Evolutionary conservation across 106 monocot genomes (phyloP).

Genomic region (Allium fistulosum): DNA sequence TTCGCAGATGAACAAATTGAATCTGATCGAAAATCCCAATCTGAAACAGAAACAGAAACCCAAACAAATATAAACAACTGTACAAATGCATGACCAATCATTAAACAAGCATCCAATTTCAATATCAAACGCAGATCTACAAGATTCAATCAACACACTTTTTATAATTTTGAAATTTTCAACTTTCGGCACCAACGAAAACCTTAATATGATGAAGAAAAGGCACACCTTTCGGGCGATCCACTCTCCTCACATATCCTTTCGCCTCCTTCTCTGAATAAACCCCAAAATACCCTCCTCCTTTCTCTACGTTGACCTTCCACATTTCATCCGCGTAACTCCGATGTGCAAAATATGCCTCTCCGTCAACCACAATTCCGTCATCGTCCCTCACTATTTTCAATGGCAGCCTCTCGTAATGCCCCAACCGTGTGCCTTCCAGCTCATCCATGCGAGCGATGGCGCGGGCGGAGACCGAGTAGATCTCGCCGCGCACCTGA

Average conservation of each 20-base stretch:
- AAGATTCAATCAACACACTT: too few relatives aligned
- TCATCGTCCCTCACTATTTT: neutral
- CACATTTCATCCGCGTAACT: constrained; percentile 61
- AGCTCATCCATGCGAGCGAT: constrained; percentile 62
- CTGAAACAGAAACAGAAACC: too few relatives aligned
- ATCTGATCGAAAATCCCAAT: too few relatives aligned
- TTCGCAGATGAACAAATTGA: too few relatives aligned
- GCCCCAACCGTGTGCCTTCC: constrained; percentile 50
- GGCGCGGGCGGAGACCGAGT: constrained; percentile 38
- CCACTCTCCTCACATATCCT: constrained; percentile 69
- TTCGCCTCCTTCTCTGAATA: constrained; percentile 50
- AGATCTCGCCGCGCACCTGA: constrained; percentile 55
- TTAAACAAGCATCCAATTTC: too few relatives aligned
- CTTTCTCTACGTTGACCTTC: constrained; percentile 48
- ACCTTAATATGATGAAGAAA: constrained; percentile 76
- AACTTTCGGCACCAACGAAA: neutral
- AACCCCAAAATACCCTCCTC: constrained; percentile 10
- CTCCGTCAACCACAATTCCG: constrained; percentile 8
- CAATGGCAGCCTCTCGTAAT: constrained; percentile 70
- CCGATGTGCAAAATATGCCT: constrained; percentile 64
- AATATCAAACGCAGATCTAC: too few relatives aligned
- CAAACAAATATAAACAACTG: too few relatives aligned
- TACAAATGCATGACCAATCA: too few relatives aligned
- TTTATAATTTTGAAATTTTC: too few relatives aligned
- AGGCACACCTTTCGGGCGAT: constrained; percentile 54